phyloP scores from a whole-genome alignment of 2,329 filamentous ascomycete genomes.

The Shiraia bambusicola region DNA sequence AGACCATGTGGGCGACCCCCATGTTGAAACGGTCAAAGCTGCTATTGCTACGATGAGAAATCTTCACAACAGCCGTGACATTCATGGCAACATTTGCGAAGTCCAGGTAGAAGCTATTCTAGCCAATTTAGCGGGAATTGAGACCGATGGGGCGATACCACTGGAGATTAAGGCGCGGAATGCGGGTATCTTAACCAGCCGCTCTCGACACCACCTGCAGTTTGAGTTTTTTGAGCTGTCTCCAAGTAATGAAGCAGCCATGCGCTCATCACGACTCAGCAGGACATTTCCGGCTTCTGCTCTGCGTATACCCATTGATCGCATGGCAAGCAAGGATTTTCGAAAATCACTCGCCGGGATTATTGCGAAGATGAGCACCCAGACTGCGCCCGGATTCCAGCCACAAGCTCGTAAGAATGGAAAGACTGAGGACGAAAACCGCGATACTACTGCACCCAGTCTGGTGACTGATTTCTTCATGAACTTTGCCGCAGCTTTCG shows the following conservation, averaged over 20 bases:
- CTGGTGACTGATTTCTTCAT: constrained; percentile 56
- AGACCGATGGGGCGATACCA: constrained; percentile 20
- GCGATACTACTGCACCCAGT: constrained; percentile 53
- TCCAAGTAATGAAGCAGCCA: constrained; percentile 41
- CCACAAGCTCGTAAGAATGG: constrained; percentile 44
- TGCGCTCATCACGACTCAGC: constrained; percentile 13
- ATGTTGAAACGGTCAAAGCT: constrained; percentile 4
- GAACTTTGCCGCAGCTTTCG: constrained; percentile 41
- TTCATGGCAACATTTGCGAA: neutral
- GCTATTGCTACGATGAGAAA: constrained; percentile 19
- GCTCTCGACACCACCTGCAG: constrained; percentile 22
- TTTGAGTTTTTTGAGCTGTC: constrained; percentile 52
- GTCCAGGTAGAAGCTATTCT: neutral
- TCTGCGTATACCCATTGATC: constrained; percentile 33
- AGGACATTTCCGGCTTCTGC: constrained; percentile 47
- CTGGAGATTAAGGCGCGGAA: constrained; percentile 51
- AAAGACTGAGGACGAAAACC: constrained; percentile 42
- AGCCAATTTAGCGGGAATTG: neutral
- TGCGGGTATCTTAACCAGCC: constrained; percentile 47
- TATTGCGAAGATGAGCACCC: constrained; percentile 40
- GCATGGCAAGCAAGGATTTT: constrained; percentile 19
- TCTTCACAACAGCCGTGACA: constrained; percentile 9
- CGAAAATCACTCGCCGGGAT: constrained; percentile 27
- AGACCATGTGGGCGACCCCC: neutral
- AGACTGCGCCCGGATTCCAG: constrained; percentile 38